phyloP scores from a whole-genome alignment of 1,284 basidiomycete species.

The Boletus subluridellus region DNA sequence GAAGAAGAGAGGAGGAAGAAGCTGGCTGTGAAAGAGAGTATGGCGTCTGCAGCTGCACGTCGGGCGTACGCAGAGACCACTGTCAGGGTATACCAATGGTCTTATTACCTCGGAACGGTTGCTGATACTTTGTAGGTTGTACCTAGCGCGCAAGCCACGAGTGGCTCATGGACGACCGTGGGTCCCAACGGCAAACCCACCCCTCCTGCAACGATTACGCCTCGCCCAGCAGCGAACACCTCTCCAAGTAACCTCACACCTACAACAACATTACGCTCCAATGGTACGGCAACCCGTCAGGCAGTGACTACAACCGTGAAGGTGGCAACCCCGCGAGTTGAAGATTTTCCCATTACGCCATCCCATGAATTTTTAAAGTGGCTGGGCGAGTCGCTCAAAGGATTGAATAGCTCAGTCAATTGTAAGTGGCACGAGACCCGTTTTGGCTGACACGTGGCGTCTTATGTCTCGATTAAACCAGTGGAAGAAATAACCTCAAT shows the following conservation, averaged over 20 bases:
- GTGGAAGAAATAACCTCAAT: slow-evolving; percentile 93
- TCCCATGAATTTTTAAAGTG: slow-evolving; percentile 91
- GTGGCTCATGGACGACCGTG: slow-evolving; percentile 83
- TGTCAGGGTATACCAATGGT: slow-evolving; percentile 52
- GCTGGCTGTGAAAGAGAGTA: slow-evolving; percentile 57
- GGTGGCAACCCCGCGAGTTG: slow-evolving; percentile 45
- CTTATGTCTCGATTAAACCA: slow-evolving; percentile 34
- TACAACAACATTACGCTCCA: slow-evolving; percentile 33
- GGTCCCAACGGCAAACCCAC: slow-evolving; percentile 70
- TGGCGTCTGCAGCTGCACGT: slow-evolving; percentile 54
- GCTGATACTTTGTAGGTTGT: slow-evolving; percentile 21
- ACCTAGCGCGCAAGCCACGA: slow-evolving; percentile 28
- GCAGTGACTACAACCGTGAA: slow-evolving; percentile 35
- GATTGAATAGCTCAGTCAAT: slow-evolving; percentile 77
- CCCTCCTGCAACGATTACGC: slow-evolving; percentile 30
- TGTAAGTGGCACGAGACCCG: slow-evolving; percentile 45
- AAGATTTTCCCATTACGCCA: slow-evolving; percentile 64
- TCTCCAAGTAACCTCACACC: slow-evolving; percentile 23
- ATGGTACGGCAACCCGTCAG: slow-evolving; percentile 38
- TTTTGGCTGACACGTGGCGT: slow-evolving; percentile 5
- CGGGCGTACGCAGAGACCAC: slow-evolving; percentile 80
- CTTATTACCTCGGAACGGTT: neutral
- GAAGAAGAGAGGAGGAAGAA: slow-evolving; percentile 89
- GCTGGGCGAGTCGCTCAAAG: slow-evolving; percentile 85
- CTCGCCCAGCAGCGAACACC: slow-evolving; percentile 37